Evolutionary conservation across 148 eudicot genomes (phyloP).

Genomic region (Fallopia convolvulus): DNA sequence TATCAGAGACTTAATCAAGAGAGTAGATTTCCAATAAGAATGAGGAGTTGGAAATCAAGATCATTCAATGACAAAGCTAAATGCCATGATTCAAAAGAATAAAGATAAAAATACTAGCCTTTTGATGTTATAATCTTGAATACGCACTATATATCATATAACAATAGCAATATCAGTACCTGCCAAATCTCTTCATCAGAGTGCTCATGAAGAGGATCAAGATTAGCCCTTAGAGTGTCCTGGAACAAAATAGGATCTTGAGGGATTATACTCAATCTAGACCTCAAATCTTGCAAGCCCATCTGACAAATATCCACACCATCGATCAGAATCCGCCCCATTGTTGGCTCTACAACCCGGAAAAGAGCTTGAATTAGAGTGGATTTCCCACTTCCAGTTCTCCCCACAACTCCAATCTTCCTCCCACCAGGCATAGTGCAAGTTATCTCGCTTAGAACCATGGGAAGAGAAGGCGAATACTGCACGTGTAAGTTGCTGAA

Average conservation of each 20-base stretch:
- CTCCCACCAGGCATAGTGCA: constrained; percentile 55
- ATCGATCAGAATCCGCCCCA: constrained; percentile 67
- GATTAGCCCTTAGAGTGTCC: constrained; percentile 71
- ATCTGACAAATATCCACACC: constrained; percentile 59
- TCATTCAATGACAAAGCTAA: no score
- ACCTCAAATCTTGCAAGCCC: constrained; percentile 75
- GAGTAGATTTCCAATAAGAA: no score
- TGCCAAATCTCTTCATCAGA: constrained; percentile 76
- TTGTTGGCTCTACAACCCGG: constrained; percentile 68
- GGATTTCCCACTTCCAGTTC: constrained; percentile 93
- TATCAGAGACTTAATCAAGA: no score
- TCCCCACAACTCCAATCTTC: constrained; percentile 85
- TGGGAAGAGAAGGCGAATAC: constrained; percentile 60
- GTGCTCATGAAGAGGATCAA: constrained; percentile 66
- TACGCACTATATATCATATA: background rate
- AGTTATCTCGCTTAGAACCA: constrained; percentile 70
- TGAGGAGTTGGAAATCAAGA: no score
- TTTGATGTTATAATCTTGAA: no score
- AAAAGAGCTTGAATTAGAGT: constrained; percentile 94
- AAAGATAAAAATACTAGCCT: no score
- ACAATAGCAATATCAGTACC: constrained; percentile 25
- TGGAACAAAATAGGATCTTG: constrained; percentile 92
- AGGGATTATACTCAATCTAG: constrained; percentile 80
- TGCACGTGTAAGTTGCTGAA: constrained; percentile 56
- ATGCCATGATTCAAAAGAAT: no score